Base-by-base conservation (phyloP, 768 basidiomycete species). In the Lanmaoa rubissima region DNA sequence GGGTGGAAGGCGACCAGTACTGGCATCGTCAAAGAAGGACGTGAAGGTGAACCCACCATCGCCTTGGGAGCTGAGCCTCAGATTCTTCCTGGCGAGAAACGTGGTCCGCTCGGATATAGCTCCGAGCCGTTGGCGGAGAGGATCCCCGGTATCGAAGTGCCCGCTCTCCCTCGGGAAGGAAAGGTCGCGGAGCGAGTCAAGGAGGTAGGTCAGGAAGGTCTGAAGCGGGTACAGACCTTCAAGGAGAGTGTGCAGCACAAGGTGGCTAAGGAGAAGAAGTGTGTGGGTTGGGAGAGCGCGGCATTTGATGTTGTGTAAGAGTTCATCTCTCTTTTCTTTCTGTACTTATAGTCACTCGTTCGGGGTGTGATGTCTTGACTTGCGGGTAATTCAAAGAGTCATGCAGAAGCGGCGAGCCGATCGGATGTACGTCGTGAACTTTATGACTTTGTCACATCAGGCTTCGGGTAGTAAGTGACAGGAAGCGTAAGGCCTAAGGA, bases 11-110 rank as follows among this genome's bases (percentile, higher is more conserved):
- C 82, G 4, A 89, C 88, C 0, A 81, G 88, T 0, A 85, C 84
- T 0, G 88, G 88, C 0, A 57, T 90, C 8, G 73, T 90, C 48
- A 78, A 83, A 42, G 79, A 84, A 62, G 81, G 80, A 38, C 57
- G 60, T 0, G 55, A 58, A 16, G 69, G 64, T 3, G 68, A 70
- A 39, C 73, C 66, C 16, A 65, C 65, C 48, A 80, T 90, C 47
- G 88, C 87, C 0, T 72, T 90, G 74, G 88, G 88, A 2, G 85
- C 80, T 7, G 87, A 87, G 69, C 88, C 88, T 36, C 88, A 90
- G 75, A 82, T 90, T 34, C 69, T 90, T 31, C 71, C 80, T 28
- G 84, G 86, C 0, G 80, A 84, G 59, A 88, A 90, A 76, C 78
- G 74, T 4, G 88, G 88, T 0, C 88, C 88, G 0, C 63, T 83